Percentiles rank a stretch among this genome's conserved stretches.
Conservation (phyloP, 2,329 filamentous ascomycete species). For the Xylariales sp. region DNA sequence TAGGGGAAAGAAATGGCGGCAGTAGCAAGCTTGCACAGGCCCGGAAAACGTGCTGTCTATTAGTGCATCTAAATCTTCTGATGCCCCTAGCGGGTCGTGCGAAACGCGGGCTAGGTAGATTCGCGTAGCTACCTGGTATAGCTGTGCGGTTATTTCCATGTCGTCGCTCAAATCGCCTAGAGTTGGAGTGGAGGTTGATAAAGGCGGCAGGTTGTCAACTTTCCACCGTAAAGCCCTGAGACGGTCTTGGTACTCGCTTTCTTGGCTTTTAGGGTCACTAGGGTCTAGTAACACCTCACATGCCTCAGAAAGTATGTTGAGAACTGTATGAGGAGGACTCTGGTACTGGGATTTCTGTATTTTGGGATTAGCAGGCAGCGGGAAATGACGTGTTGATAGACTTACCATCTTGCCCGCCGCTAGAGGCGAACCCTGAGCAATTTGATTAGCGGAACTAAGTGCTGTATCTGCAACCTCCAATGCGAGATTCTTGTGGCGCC, state of each 20-base stretch:
- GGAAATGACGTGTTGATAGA: background rate
- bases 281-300: conserved; percentile 42
- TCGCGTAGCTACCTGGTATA: conserved; percentile 40
- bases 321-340: conserved; percentile 36
- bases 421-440: background rate
- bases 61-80: conserved; percentile 38
- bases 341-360: conserved; percentile 25
- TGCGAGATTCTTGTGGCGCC: conserved; percentile 36
- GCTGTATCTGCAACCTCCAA: background rate
- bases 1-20: conserved; percentile 52
- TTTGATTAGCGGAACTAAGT: background rate
- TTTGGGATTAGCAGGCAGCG: background rate
- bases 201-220: conserved; percentile 26
- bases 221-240: conserved; percentile 34
- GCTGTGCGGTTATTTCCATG: conserved; percentile 25
- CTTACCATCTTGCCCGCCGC: conserved; percentile 23
- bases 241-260: conserved; percentile 32
- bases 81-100: conserved; percentile 43
- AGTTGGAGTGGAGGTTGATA: background rate
- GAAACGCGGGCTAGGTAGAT: conserved; percentile 42
- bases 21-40: conserved; percentile 29
- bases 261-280: conserved; percentile 36
- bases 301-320: conserved; percentile 42
- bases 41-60: conserved; percentile 40
- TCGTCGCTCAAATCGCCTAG: background rate